Evolutionary conservation across 2,329 filamentous ascomycete species (phyloP), one percentile per base, ranked within the genome.

Genomic region (Phoma sp.): DNA sequence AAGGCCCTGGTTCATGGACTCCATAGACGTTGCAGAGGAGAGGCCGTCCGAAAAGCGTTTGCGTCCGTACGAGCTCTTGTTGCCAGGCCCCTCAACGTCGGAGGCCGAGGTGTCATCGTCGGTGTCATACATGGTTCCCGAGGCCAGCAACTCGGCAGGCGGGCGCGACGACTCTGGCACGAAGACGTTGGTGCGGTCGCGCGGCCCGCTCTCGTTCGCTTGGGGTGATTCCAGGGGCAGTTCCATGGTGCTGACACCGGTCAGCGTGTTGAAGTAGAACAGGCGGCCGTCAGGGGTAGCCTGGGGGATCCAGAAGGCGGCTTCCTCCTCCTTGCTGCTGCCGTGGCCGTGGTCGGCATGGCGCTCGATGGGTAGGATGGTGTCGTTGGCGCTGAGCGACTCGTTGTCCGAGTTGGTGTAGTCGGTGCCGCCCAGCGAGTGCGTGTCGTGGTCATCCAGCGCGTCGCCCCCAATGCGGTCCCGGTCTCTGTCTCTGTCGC

Each of bases 201-300:
- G 85, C 2, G 95, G 95, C 1, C 93, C 93, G 50, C 84, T 89
- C 76, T 99, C 95, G 60, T 86, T 88, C 14, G 86, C 77, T 6
- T 89, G 91, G 1, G 95, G 93, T 13, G 93, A 93, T 73, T 99
- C 95, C 24, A 99, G 82, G 1, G 95, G 95, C 57, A 99, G 80
- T 72, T 99, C 95, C 86, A 93, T 95, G 59, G 90, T 96, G 70
- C 90, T 96, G 69, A 96, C 91, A 50, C 93, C 93, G 0, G 95
- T 99, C 79, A 97, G 87, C 59, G 93, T 98, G 75, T 99, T 99
- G 82, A 96, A 98, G 78, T 98, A 99, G 77, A 96, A 99, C 23
- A 99, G 78, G 52, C 93, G 85, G 48, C 95, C 95, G 72, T 98
- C 93, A 1, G 91, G 86, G 0, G 95, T 99, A 11, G 93, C 95